A percentile compares a stretch with the other conserved stretches of the same genome.
phyloP scores from a whole-genome alignment of 371 early-diverging fungal genomes.

The Globomyces sp. region DNA sequence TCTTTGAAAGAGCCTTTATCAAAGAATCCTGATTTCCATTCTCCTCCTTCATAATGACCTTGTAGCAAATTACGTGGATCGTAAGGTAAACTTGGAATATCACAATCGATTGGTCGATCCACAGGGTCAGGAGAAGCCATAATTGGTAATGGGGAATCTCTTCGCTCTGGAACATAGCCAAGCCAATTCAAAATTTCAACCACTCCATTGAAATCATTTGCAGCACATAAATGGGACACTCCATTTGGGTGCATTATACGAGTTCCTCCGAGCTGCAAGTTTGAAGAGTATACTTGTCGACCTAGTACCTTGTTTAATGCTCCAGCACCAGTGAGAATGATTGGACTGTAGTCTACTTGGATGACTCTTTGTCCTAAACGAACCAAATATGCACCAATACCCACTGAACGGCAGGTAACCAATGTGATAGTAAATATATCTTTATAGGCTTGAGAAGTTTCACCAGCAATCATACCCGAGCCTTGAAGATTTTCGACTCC shows the following conservation, averaged over 20 bases:
- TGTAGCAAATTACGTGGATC: constrained; percentile 90
- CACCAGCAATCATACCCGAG: constrained; percentile 98
- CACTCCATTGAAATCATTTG: constrained; percentile 93
- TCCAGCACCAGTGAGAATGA: constrained; percentile 97
- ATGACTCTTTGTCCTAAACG: constrained; percentile 97
- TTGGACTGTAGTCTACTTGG: constrained; percentile 96
- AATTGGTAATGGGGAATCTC: constrained; percentile 53
- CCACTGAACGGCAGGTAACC: constrained; percentile 97
- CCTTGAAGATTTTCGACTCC: constrained; percentile 99
- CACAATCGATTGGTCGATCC: constrained; percentile 38
- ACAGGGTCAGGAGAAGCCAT: constrained; percentile 39
- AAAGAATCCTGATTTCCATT: constrained; percentile 75
- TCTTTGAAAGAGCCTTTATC: constrained; percentile 52
- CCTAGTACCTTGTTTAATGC: constrained; percentile 98
- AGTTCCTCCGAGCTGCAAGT: constrained; percentile 97
- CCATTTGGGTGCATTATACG: constrained; percentile 99
- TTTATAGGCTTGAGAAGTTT: constrained; percentile 92
- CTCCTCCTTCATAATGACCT: constrained; percentile 66
- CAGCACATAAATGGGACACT: constrained; percentile 92
- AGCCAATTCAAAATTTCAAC: constrained; percentile 94
- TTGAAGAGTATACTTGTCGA: constrained; percentile 96
- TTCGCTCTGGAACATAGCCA: constrained; percentile 78
- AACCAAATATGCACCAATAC: constrained; percentile 98
- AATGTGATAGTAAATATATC: constrained; percentile 96
- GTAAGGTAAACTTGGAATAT: constrained; percentile 59